These are phyloP conservation scores for Yarrowia keelungensis DNA, from an alignment of 805 yeast genomes.

Conservation along the genomic window DNA sequence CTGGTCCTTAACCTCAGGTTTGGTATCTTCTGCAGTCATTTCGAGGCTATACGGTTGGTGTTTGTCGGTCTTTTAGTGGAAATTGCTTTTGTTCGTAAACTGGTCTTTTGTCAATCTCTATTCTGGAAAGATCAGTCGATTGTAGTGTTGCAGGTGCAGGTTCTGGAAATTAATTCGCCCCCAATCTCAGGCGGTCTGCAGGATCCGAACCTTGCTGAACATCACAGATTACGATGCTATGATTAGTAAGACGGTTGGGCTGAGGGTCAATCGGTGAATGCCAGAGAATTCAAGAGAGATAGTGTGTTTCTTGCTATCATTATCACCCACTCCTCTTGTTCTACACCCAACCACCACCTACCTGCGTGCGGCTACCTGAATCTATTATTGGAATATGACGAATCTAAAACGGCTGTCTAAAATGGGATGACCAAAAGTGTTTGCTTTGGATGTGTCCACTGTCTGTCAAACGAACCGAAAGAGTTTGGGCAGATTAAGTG, in stretches of 20 bases:
- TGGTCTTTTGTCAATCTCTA: not conserved
- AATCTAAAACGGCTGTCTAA: not conserved
- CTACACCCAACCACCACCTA: too few relatives aligned
- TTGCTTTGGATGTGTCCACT: slow-evolving; percentile 12
- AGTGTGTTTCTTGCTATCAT: too few relatives aligned
- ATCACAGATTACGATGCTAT: slow-evolving; percentile 26
- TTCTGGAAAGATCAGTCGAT: not conserved
- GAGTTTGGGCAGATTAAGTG: slow-evolving; percentile 2
- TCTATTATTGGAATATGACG: slow-evolving; percentile 1
- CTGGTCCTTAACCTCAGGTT: slow-evolving; percentile 6
- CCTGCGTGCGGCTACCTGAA: slow-evolving; percentile 13
- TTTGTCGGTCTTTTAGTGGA: too few relatives aligned
- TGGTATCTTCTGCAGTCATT: slow-evolving; percentile 21
- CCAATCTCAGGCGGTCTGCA: slow-evolving; percentile 23
- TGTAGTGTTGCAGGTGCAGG: slow-evolving; percentile 13
- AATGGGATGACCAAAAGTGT: not conserved
- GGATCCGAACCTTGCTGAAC: slow-evolving; percentile 15
- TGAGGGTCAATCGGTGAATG: too few relatives aligned
- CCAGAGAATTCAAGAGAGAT: too few relatives aligned
- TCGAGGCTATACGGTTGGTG: not conserved
- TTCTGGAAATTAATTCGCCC: slow-evolving; percentile 19
- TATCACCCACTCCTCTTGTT: too few relatives aligned
- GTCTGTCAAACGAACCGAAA: not conserved
- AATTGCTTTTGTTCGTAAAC: too few relatives aligned
- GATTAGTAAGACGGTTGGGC: not conserved